Evolutionary conservation across 805 yeast species (phyloP), one percentile per base, ranked within the genome.

Genomic region (Cyberlindnera saturnus): DNA sequence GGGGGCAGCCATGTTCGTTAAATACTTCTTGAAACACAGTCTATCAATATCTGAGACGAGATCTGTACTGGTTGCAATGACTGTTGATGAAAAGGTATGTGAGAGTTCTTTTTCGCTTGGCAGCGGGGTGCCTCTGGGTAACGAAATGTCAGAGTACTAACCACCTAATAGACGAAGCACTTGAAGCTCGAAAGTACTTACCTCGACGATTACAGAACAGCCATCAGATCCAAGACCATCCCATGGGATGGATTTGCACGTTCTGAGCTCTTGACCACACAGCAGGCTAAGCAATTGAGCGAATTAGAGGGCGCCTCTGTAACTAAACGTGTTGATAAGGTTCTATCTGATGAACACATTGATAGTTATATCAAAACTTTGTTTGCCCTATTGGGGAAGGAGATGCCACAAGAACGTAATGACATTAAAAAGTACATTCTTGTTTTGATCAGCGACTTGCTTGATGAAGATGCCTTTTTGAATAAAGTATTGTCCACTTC

Each of bases 191-290:
- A 86, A 50, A 82, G 87, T 61, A 74, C 74, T 29, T 79, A 75
- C 53, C 70, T 86, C 57, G 72, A 74, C 45, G 90, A 82, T 54
- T 74, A 82, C 41, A 72, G 82, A 53, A 70, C 74, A 50, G 79
- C 78, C 48, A 81, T 88, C 49, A 73, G 93, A 55, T 82, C 86
- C 47, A 77, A 93, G 50, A 81, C 90, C 29, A 77, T 89, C 43
- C 95, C 95, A 29, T 90, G 97, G 97, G 95, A 86, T 57, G 95
- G 95, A 9, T 79, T 85, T 54, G 81, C 86, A 10, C 74, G 96
- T 43, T 81, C 90, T 16, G 80, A 77, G 38, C 75, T 81, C 36
- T 70, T 90, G 32, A 66, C 81, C 36, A 74, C 73, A 40, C 78
- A 77, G 47, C 93, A 87, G 60, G 91, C 90, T 10, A 73, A 53